Conservation (phyloP, 495 filamentous ascomycete species). For the Echria macrotheca region DNA sequence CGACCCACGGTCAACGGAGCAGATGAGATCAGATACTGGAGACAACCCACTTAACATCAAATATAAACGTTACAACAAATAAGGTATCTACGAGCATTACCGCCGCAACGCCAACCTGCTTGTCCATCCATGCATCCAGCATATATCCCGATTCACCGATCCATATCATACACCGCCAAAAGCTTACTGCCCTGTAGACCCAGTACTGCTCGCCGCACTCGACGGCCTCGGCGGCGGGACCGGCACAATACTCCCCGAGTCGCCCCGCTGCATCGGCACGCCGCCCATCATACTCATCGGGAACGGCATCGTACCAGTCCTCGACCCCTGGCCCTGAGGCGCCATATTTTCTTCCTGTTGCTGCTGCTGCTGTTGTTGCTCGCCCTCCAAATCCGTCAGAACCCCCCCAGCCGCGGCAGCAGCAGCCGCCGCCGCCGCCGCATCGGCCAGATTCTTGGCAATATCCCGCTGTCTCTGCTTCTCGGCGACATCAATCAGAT, state of each 20-base stretch:
- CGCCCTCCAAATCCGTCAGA: conserved; percentile 9
- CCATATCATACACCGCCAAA: no score
- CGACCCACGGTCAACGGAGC: no score
- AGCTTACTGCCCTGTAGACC: conserved; percentile 30
- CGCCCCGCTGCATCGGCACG: conserved; percentile 43
- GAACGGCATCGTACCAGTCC: conserved; percentile 6
- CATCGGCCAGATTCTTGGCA: conserved; percentile 30
- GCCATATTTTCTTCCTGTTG: conserved; percentile 6
- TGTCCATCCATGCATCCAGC: no score
- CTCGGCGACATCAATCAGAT: conserved; percentile 48
- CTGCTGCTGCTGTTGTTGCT: no score
- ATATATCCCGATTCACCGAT: no score
- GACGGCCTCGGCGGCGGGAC: conserved; percentile 37
- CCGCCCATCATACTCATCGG: conserved; percentile 32
- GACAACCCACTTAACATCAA: no score
- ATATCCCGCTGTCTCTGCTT: conserved; percentile 41
- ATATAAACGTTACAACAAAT: no score
- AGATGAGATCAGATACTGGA: no score
- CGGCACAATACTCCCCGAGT: conserved; percentile 22
- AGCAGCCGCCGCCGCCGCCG: conserved; percentile 24
- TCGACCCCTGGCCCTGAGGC: conserved; percentile 4
- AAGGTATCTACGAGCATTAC: no score
- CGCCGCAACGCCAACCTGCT: no score
- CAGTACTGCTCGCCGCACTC: conserved; percentile 37
- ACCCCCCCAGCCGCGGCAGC: conserved; percentile 12